These are phyloP conservation scores for Betula pendula DNA, from an alignment of 306 rosid genomes.

Conservation along the genomic window DNA sequence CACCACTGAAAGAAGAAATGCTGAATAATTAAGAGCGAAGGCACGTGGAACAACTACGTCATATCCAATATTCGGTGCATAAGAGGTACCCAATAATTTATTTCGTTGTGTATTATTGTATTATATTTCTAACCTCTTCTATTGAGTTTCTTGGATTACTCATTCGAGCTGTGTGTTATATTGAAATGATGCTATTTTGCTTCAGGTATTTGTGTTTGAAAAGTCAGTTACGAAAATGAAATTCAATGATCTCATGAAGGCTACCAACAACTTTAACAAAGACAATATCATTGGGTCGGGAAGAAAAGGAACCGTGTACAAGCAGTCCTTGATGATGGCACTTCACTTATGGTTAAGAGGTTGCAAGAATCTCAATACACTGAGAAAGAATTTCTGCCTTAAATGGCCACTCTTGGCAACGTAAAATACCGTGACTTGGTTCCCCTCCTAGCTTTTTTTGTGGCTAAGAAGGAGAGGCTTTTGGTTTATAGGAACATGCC, in stretches of 20 bases:
- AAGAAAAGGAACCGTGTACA: slow-evolving; percentile 85
- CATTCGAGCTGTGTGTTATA: neutral
- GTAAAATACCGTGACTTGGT: slow-evolving; percentile 80
- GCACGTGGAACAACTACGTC: no score
- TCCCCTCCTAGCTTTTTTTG: slow-evolving; percentile 82
- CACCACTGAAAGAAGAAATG: no score
- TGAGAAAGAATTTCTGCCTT: slow-evolving; percentile 81
- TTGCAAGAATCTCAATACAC: slow-evolving; percentile 82
- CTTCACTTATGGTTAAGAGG: slow-evolving; percentile 84
- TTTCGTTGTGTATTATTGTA: no score
- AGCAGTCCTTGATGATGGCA: slow-evolving; percentile 78
- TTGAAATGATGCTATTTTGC: slow-evolving; percentile 19
- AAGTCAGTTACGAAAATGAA: slow-evolving; percentile 81
- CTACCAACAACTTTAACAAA: slow-evolving; percentile 79
- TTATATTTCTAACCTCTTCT: no score
- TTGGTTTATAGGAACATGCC: slow-evolving; percentile 75
- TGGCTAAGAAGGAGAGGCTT: slow-evolving; percentile 86
- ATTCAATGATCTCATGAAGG: slow-evolving; percentile 91
- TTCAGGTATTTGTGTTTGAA: slow-evolving; percentile 88
- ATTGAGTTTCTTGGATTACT: neutral
- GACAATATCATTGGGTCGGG: slow-evolving; percentile 70
- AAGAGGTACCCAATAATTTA: no score
- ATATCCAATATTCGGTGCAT: no score
- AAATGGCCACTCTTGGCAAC: slow-evolving; percentile 78
- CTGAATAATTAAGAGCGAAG: no score